Evolutionary conservation across 208 protist genomes (phyloP).

Genomic region (Novymonas esmeraldas): DNA sequence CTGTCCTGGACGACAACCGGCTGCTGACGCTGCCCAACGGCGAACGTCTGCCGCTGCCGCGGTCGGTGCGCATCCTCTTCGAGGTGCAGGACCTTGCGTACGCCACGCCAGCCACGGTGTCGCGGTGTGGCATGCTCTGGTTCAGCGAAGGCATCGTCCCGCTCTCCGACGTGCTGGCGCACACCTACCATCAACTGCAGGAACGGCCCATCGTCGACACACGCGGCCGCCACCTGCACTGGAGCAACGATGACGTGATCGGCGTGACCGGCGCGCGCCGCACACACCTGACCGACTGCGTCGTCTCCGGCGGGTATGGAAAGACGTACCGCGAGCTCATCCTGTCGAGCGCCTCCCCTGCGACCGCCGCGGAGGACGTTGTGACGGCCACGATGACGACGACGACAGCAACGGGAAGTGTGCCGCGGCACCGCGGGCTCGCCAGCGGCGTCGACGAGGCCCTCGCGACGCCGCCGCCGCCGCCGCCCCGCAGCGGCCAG

Average conservation of each 20-base stretch:
- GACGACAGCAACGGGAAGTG: too few species aligned
- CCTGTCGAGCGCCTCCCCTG: slow-evolving; percentile 33
- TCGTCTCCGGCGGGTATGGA: slow-evolving; percentile 44
- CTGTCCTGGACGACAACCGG: slow-evolving; percentile 99
- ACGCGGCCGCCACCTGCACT: slow-evolving; percentile 55
- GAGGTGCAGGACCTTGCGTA: slow-evolving; percentile 98
- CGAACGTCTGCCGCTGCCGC: slow-evolving; percentile 97
- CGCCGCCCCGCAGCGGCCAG: background rate
- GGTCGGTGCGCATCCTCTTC: slow-evolving; percentile 98
- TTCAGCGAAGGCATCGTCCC: slow-evolving; percentile 97
- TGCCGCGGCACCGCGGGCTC: slow-evolving; percentile 3
- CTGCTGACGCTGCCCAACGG: slow-evolving; percentile 99
- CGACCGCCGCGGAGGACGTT: slow-evolving; percentile 11
- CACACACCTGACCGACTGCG: slow-evolving; percentile 19
- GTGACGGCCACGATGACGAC: too few species aligned
- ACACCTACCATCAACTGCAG: slow-evolving; percentile 49
- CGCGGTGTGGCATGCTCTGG: slow-evolving; percentile 99
- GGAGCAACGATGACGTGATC: slow-evolving; percentile 48
- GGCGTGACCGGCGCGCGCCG: slow-evolving; percentile 23
- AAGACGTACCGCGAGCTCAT: slow-evolving; percentile 60
- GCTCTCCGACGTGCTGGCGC: slow-evolving; percentile 72
- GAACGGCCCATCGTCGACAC: slow-evolving; percentile 52
- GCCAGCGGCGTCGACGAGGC: background rate
- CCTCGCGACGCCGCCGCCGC: background rate
- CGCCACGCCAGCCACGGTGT: slow-evolving; percentile 98